Evolutionary conservation across 2,329 filamentous ascomycete genomes (phyloP).

Genomic region (Metarhizium album): DNA sequence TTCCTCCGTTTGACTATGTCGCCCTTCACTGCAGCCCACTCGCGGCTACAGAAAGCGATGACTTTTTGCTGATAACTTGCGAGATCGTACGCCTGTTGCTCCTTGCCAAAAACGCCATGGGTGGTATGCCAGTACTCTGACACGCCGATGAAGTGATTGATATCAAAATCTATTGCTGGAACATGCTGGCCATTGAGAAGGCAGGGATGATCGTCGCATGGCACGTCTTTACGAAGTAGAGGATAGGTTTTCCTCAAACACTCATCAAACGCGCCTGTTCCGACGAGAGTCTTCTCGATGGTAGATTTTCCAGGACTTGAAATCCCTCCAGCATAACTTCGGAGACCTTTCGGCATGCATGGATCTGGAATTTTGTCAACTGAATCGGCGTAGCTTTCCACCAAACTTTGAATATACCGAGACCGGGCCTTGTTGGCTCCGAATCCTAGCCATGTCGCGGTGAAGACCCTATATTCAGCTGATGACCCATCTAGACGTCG

Average conservation of each 20-base stretch:
- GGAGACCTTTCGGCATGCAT: conserved; percentile 72
- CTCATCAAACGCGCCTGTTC: conserved; percentile 78
- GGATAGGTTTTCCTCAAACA: conserved; percentile 77
- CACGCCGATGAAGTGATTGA: conserved; percentile 96
- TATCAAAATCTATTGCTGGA: conserved; percentile 89
- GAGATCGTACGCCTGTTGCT: conserved; percentile 79
- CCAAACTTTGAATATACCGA: conserved; percentile 70
- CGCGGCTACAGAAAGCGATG: conserved; percentile 69
- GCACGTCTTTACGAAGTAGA: conserved; percentile 77
- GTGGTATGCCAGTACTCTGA: conserved; percentile 99
- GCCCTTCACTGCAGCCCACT: conserved; percentile 67
- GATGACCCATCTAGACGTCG: conserved; percentile 69
- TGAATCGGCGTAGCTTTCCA: conserved; percentile 50
- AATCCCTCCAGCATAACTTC: conserved; percentile 56
- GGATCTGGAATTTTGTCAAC: conserved; percentile 73
- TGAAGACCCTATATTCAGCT: conserved; percentile 81
- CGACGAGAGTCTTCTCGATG: conserved; percentile 50
- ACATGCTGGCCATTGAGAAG: conserved; percentile 85
- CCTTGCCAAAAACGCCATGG: conserved; percentile 78
- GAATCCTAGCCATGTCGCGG: conserved; percentile 93
- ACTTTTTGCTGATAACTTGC: conserved; percentile 81
- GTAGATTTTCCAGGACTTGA: conserved; percentile 17
- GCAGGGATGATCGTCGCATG: conserved; percentile 75
- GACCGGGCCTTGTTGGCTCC: conserved; percentile 89
- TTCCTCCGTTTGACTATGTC: conserved; percentile 58